These are phyloP conservation scores for Leucocoprinus birnbaumii DNA, from an alignment of 768 basidiomycete species.

Conservation along the genomic window DNA sequence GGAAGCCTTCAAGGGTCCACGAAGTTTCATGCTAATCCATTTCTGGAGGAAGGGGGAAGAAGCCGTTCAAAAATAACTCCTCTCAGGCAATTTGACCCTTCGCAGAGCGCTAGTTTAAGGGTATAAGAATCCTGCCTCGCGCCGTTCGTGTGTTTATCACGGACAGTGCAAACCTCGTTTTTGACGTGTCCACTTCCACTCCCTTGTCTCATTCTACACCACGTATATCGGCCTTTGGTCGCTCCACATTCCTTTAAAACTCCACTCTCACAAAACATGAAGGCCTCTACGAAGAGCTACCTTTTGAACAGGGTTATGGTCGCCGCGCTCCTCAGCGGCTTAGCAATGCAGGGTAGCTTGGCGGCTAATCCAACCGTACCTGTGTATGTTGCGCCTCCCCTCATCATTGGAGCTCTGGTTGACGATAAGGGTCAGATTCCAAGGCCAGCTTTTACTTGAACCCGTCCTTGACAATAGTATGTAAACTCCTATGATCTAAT, in stretches of 20 bases:
- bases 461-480: slow-evolving; percentile 39
- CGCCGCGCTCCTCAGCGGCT: slow-evolving; percentile 2
- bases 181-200: slow-evolving; percentile 1
- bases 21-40: no score
- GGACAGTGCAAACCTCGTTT: no score
- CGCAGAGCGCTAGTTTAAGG: not conserved
- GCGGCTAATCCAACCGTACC: not conserved
- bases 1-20: no score
- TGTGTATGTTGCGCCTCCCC: not conserved
- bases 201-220: not conserved
- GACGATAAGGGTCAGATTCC: slow-evolving; percentile 26
- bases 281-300: not conserved
- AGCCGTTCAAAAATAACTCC: no score
- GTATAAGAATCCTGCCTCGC: slow-evolving; percentile 2
- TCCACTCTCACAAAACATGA: not conserved
- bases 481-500: no score
- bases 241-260: not conserved
- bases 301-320: not conserved
- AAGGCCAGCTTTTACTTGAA: slow-evolving; percentile 40
- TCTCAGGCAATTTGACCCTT: not conserved
- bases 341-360: slow-evolving; percentile 4
- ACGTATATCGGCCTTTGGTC: slow-evolving; percentile 3
- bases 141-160: not conserved
- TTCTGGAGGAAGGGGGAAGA: no score
- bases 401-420: not conserved